Conservation (phyloP, 768 basidiomycete genomes). For the Aureoboletus auriporus region DNA sequence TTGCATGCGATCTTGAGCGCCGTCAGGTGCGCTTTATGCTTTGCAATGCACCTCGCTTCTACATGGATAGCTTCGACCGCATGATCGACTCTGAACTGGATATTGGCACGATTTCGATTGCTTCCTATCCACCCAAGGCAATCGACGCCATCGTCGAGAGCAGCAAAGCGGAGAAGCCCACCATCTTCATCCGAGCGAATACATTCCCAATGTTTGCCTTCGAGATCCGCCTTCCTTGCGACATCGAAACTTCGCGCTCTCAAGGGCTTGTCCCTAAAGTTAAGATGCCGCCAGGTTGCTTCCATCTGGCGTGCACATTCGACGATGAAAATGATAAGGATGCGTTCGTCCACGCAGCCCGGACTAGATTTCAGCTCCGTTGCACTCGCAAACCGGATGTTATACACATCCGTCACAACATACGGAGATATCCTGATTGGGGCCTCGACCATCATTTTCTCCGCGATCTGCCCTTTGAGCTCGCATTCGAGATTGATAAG, state of each 20-base stretch:
- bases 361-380: constrained; percentile 20
- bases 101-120: neutral
- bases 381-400: neutral
- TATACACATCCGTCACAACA: constrained; percentile 18
- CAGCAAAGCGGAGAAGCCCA: constrained; percentile 5
- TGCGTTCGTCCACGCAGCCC: constrained; percentile 26
- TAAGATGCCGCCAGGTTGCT: constrained; percentile 27
- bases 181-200: constrained; percentile 31
- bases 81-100: neutral
- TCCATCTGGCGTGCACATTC: constrained; percentile 30
- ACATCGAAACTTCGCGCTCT: constrained; percentile 13
- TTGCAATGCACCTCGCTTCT: constrained; percentile 4
- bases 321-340: constrained; percentile 18
- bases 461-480: constrained; percentile 25
- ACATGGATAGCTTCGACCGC: neutral
- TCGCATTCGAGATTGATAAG: constrained; percentile 39
- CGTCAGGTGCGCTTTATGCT: constrained; percentile 29
- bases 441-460: constrained; percentile 23
- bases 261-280: constrained; percentile 25
- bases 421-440: constrained; percentile 1
- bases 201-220: constrained; percentile 30
- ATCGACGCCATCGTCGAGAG: constrained; percentile 22
- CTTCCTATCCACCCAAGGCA: constrained; percentile 16
- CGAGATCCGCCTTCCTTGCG: neutral
- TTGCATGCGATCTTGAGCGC: constrained; percentile 36